These are phyloP conservation scores for Macrophomina pseudophaseolina DNA, from an alignment of 2,329 filamentous ascomycete genomes.

Conservation along the genomic window DNA sequence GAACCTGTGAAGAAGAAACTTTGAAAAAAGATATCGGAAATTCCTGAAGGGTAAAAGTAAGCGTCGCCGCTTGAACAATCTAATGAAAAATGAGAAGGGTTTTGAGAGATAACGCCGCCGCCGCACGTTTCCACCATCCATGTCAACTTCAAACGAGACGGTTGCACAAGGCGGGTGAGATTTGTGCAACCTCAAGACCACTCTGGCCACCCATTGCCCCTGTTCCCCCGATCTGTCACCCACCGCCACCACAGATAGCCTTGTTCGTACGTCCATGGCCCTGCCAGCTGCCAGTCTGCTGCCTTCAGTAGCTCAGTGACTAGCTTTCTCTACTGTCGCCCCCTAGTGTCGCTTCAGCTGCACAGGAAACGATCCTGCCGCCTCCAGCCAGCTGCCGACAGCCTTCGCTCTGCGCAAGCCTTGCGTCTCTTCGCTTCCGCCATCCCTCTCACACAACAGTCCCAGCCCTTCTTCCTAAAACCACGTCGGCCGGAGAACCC, in stretches of 20 bases:
- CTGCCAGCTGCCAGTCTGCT: neutral
- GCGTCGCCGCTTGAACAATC: conserved; percentile 19
- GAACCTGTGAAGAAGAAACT: neutral
- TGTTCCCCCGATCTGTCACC: neutral
- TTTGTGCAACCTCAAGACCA: conserved; percentile 13
- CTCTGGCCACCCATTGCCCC: neutral
- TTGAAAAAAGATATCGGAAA: neutral
- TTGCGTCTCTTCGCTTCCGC: neutral
- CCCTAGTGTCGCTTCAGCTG: neutral
- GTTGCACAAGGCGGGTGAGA: conserved; percentile 11
- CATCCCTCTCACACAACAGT: neutral
- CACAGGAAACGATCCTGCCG: conserved; percentile 18
- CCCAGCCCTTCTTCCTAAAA: neutral
- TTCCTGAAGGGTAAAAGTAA: neutral
- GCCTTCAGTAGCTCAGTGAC: neutral
- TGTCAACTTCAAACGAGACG: conserved; percentile 14
- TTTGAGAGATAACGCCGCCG: neutral
- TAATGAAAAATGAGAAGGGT: conserved; percentile 1
- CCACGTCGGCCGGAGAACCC: neutral
- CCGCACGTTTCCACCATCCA: neutral
- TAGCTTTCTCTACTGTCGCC: neutral
- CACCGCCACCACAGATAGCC: neutral
- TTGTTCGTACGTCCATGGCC: neutral
- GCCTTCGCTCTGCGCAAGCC: neutral
- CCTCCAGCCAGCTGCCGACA: conserved; percentile 3